Base-by-base conservation (phyloP, 2,329 filamentous ascomycete genomes). In the Cladobotryum protrusum region DNA sequence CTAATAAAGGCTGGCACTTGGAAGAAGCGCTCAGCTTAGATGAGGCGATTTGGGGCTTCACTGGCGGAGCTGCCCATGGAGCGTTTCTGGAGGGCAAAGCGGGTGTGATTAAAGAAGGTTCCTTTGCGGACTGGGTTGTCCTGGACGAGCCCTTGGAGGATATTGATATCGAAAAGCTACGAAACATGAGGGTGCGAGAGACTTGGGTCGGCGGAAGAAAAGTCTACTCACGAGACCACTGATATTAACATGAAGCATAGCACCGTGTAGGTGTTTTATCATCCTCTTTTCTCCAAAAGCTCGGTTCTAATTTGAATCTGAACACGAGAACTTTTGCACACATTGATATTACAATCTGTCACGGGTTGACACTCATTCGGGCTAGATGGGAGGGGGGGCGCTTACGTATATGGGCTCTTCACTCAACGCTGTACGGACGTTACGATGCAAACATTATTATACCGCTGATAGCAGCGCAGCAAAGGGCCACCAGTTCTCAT, bases 91-190 rank as follows among this genome's bases (percentile, higher is more conserved):
- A 85, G 42, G 75, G 72, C 0, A 74, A 72, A 55, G 78, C 79
- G 1, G 84, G 83, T 0, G 69, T 77, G 1, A 83, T 87, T 29
- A 65, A 72, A 48, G 63, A 71, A n/a, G 82, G 81, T 0, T 79
- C 78, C 1, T 80, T 79, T 61, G 85, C 83, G 0, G 85, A 87
- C 63, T 87, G 83, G 83, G 72, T 87, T 4, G 82, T 88, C n/a
- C 64, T 87, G 12, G 82, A 86, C 54, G 62, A 70, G 53, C 75
- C 79, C 41, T 59, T 86, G 0, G 75, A 78, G 48, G 67, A 59
- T 0, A 63, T 78, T 32, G 68, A 72, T 11, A 52, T 77, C 2
- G 80, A 83, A 51, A 70, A 71, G 12, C 57, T 87, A 48, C 74
- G 79, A 19, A 67, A 66, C 4, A 59, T 84, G 7, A 72, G 65